Evolutionary conservation across 129 eudicot species (phyloP).

Genomic region (Calendula officinalis): DNA sequence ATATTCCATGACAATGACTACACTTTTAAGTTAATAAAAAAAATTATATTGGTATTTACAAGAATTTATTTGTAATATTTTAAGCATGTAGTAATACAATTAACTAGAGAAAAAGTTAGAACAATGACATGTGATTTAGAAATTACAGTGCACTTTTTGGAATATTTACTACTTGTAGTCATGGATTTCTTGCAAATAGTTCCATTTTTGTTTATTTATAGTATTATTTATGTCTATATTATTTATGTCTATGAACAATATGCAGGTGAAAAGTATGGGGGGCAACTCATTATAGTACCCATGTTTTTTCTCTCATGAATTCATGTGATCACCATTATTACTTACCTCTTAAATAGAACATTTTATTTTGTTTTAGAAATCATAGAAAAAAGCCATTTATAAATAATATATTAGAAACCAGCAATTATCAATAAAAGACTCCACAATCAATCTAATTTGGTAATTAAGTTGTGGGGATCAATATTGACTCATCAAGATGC

Average conservation of each 20-base stretch:
- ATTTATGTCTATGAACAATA: neutral
- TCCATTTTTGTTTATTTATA: neutral
- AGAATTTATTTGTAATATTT: too few relatives aligned
- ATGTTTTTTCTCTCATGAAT: constrained; percentile 43
- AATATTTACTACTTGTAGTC: constrained; percentile 30
- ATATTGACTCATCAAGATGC: too few relatives aligned
- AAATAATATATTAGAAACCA: neutral
- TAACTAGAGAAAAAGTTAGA: neutral
- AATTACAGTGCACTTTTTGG: constrained; percentile 14
- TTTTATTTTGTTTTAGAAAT: neutral
- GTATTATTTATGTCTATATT: constrained; percentile 10
- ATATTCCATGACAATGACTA: too few relatives aligned
- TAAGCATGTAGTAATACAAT: too few relatives aligned
- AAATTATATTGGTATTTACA: too few relatives aligned
- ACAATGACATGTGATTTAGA: constrained; percentile 26
- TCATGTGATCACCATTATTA: constrained; percentile 67
- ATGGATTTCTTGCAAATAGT: constrained; percentile 33
- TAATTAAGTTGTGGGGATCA: too few relatives aligned
- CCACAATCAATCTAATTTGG: too few relatives aligned
- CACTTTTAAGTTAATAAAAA: too few relatives aligned
- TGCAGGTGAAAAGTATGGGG: constrained; percentile 43
- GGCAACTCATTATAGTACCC: constrained; percentile 49
- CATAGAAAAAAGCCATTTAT: constrained; percentile 1
- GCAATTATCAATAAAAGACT: too few relatives aligned
- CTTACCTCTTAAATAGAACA: constrained; percentile 34